A percentile compares a stretch with the other conserved stretches of the same genome.
These are phyloP conservation scores for Xerocomus potaroensis DNA, from an alignment of 768 basidiomycete species.

Conservation along the genomic window DNA sequence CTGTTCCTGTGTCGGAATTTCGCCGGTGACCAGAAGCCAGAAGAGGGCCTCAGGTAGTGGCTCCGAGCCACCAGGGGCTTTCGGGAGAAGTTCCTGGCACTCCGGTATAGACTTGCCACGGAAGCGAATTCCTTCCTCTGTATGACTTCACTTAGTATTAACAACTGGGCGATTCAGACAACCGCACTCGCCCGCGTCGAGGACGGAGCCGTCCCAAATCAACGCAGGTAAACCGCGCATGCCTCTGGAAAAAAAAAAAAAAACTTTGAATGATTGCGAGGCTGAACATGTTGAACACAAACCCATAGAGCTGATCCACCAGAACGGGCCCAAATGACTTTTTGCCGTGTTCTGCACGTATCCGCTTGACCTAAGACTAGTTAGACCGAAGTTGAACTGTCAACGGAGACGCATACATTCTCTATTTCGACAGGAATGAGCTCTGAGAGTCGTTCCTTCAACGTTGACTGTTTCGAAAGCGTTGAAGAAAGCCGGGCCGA, in stretches of 20 bases:
- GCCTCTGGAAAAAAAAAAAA: conserved; percentile 44
- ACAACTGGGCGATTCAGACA: neutral
- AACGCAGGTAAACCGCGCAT: conserved; percentile 90
- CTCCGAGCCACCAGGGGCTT: conserved; percentile 82
- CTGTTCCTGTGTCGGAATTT: conserved; percentile 89
- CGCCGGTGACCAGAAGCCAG: conserved; percentile 94
- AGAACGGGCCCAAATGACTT: conserved; percentile 90
- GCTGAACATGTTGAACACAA: conserved; percentile 3
- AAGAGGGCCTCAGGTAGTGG: conserved; percentile 93
- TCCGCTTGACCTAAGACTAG: conserved; percentile 63
- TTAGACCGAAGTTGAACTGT: conserved; percentile 1
- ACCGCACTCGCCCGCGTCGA: conserved; percentile 70
- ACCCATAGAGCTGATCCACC: conserved; percentile 91
- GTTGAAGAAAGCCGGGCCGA: conserved; percentile 64
- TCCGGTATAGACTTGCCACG: conserved; percentile 95
- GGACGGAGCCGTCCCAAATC: conserved; percentile 98
- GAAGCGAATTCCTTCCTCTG: conserved; percentile 97
- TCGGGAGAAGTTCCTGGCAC: conserved; percentile 81
- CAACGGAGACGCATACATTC: conserved; percentile 25
- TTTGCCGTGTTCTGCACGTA: conserved; percentile 83
- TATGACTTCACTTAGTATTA: neutral
- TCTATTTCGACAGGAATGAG: conserved; percentile 81
- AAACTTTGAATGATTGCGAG: conserved; percentile 3
- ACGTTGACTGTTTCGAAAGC: conserved; percentile 59
- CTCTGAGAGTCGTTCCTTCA: conserved; percentile 91